Percentiles rank a stretch among this genome's conserved stretches.
These are phyloP conservation scores for Alternaria incomplexa DNA, from an alignment of 2,329 filamentous ascomycete species.

Conservation along the genomic window DNA sequence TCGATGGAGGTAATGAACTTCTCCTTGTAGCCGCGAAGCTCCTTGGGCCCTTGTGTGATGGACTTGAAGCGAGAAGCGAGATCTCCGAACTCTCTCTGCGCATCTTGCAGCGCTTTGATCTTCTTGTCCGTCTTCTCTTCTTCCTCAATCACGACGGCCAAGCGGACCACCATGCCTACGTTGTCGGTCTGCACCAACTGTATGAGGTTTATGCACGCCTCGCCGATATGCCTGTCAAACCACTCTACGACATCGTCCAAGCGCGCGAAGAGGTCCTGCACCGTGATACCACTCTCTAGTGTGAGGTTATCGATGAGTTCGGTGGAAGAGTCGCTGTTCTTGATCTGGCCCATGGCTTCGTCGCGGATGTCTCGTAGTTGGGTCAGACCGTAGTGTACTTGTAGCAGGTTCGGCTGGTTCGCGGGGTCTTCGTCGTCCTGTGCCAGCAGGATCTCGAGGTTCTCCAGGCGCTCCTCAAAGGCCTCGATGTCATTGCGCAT, in stretches of 20 bases:
- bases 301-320: conserved; percentile 80
- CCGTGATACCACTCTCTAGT: conserved; percentile 72
- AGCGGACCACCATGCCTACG: conserved; percentile 84
- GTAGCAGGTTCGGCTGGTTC: conserved; percentile 89
- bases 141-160: conserved; percentile 90
- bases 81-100: conserved; percentile 93
- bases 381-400: conserved; percentile 90
- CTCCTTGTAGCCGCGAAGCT: conserved; percentile 93
- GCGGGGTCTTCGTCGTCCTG: conserved; percentile 86
- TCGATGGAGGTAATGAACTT: conserved; percentile 87
- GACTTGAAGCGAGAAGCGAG: conserved; percentile 92
- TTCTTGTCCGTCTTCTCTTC: conserved; percentile 97
- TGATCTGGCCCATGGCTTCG: conserved; percentile 96
- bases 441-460: conserved; percentile 77
- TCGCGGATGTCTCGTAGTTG: conserved; percentile 92
- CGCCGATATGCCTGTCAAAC: conserved; percentile 94
- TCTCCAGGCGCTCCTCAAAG: conserved; percentile 78
- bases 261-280: conserved; percentile 87
- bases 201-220: conserved; percentile 88
- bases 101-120: conserved; percentile 89
- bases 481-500: conserved; percentile 91
- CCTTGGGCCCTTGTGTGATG: conserved; percentile 91
- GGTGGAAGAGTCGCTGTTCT: conserved; percentile 79
- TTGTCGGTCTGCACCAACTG: conserved; percentile 86
- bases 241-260: conserved; percentile 87